Base-by-base conservation (phyloP, 495 filamentous ascomycete genomes). In the Neohortaea acidophila region DNA sequence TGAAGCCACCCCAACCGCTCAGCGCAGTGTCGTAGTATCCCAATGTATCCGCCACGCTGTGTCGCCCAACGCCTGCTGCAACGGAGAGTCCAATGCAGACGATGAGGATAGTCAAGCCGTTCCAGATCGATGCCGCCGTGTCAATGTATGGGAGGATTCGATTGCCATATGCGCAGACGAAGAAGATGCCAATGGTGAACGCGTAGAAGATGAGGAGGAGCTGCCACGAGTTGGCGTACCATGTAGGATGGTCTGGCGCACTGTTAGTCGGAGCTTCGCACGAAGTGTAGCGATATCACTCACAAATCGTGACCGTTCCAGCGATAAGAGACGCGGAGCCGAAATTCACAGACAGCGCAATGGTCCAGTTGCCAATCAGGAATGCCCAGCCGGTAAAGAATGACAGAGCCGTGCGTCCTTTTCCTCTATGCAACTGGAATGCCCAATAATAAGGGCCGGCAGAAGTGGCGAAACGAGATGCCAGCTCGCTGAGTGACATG, bases 41-140 rank as follows among this genome's bases (percentile, higher is more conserved):
- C 51, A 80, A 79, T 15, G 78, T 75, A 55, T 69, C 77, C 21
- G 65, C 59, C 4, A 52, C 73, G 40, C 57, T 64, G n/a, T n/a
- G n/a, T n/a, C n/a, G n/a, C n/a, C n/a, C n/a, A n/a, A n/a, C n/a
- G n/a, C n/a, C n/a, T n/a, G n/a, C n/a, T n/a, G n/a, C n/a, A n/a
- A n/a, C 24, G 24, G 8, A 8, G 7, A 27, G 24, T 7, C 24
- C 24, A 27, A 27, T 27, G 8, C 7, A 27, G 8, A 27, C 24
- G 24, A 27, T n/a, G 24, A 27, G 7, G 24, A 27, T 27, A n/a
- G 24, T 27, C 2, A 43, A 11, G 8, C 23, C 42, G 2, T 33
- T 45, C 35, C 36, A 45, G 12, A 13, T 36, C 6, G 42, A 34
- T 18, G 32, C 36, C 4, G 36, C 39, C 13, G 43, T 41, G 23